These are phyloP conservation scores for Iodosphaeria phyllophila DNA, from an alignment of 2,329 filamentous ascomycete species.

Conservation along the genomic window DNA sequence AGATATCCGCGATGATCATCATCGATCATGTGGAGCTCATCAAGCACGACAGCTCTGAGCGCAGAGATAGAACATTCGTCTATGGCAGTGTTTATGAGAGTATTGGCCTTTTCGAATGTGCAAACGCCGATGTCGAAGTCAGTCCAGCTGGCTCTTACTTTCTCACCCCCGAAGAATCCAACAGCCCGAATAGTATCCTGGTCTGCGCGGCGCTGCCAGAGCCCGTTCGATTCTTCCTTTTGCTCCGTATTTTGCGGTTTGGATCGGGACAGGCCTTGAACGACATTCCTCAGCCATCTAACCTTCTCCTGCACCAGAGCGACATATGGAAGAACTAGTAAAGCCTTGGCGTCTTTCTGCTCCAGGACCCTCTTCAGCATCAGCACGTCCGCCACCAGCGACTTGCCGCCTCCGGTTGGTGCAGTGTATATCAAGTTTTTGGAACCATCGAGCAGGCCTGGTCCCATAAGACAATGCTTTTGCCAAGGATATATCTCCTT, in stretches of 20 bases:
- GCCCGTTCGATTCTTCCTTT: constrained; percentile 15
- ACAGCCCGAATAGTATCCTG: constrained; percentile 44
- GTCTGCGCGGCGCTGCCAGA: constrained; percentile 35
- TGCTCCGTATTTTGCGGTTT: constrained; percentile 11
- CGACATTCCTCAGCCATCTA: constrained; percentile 50
- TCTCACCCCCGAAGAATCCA: constrained; percentile 60
- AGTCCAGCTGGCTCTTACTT: constrained; percentile 44
- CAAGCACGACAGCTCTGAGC: constrained; percentile 49
- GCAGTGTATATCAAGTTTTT: constrained; percentile 64
- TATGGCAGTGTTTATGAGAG: constrained; percentile 54
- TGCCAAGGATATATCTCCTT: constrained; percentile 64
- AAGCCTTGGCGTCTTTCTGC: constrained; percentile 43
- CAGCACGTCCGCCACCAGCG: constrained; percentile 52
- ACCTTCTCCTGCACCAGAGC: constrained; percentile 67
- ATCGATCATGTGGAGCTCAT: constrained; percentile 70
- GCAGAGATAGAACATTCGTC: constrained; percentile 48
- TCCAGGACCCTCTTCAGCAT: constrained; percentile 56
- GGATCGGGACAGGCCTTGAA: constrained; percentile 35
- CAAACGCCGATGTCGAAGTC: constrained; percentile 66
- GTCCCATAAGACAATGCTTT: constrained; percentile 50
- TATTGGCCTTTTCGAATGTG: constrained; percentile 69
- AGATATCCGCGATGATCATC: constrained; percentile 61
- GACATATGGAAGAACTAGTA: constrained; percentile 60
- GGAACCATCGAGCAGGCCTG: constrained; percentile 43
- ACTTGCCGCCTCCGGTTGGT: constrained; percentile 63